Base-by-base conservation (phyloP, 1,139 yeast species). In the Debaryomyces robertsiae region DNA sequence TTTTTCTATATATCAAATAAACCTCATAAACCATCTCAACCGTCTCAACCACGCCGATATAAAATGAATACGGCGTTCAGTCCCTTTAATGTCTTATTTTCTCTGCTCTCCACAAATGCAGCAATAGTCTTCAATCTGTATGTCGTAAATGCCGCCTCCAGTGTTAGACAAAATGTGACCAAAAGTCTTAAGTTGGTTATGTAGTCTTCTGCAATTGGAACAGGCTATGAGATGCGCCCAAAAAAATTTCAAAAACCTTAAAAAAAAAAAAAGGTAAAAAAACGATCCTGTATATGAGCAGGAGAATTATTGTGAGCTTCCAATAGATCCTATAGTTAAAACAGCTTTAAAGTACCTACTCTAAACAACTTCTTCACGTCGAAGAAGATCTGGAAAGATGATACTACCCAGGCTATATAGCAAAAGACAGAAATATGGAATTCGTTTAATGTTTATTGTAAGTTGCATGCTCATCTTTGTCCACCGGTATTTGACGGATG, bases 361-460 rank as follows among this genome's bases (percentile, higher is more conserved):
- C 10, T 25, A n/a, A 4, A 9, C 6, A 11, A 25, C 11, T 32
- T 33, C 19, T 15, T 25, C 30, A 11, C 9, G 30, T 7, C 17
- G 25, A 25, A 18, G 13, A 25, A 29, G 22, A 23, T 33, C n/a
- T 18, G 9, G 27, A 24, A 18, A 10, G 10, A 43, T 42, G 46
- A 45, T 48, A 35, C 28, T 52, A 39, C 51, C 57, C 15, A 45
- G 50, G 38, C 46, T 40, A 25, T 58, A 55, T 32, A 58, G 52
- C 36, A 60, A 60, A 37, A 40, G 54, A 40, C 22, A 58, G 14
- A 60, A 47, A 38, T 32, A 53, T 30, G 40, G 47, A 11, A 31
- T 60, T 14, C 58, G 61, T 4, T 28, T 57, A 6, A 11, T 53
- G 19, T 32, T 56, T 17, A 29, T 56, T 2, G 9, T 48, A 2